Percentiles rank a stretch among this genome's conserved stretches.
Conservation (phyloP, 495 filamentous ascomycete genomes). For the Podospora sp. region DNA sequence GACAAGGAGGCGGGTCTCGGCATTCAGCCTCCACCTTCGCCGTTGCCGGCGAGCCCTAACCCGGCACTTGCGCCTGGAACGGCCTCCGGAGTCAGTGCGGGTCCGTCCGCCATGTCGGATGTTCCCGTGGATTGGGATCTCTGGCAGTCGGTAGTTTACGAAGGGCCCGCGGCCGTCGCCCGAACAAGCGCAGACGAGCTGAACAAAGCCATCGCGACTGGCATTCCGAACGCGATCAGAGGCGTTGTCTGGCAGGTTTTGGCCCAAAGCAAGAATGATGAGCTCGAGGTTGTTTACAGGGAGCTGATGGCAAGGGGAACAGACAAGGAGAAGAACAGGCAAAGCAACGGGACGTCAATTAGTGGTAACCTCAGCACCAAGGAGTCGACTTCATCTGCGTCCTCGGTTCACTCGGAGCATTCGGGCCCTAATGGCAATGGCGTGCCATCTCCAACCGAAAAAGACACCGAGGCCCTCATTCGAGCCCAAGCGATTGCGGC, state of each 20-base stretch:
- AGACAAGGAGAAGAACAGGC: conserved; percentile 71
- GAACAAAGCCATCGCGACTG: conserved; percentile 85
- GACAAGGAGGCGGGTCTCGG: conserved; percentile 47
- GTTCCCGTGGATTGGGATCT: conserved; percentile 91
- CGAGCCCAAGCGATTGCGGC: conserved; percentile 68
- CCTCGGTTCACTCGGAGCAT: conserved; percentile 78
- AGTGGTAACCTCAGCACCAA: conserved; percentile 52
- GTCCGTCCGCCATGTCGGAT: conserved; percentile 67
- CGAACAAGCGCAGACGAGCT: conserved; percentile 84
- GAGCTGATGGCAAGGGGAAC: conserved; percentile 81
- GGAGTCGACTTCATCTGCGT: conserved; percentile 73
- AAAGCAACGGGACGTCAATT: conserved; percentile 51
- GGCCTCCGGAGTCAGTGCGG: conserved; percentile 72
- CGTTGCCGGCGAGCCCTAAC: conserved; percentile 54
- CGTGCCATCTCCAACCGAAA: conserved; percentile 59
- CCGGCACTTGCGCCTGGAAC: conserved; percentile 76
- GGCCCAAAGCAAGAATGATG: conserved; percentile 88
- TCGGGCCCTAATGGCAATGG: conserved; percentile 68
- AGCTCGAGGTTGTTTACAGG: conserved; percentile 83
- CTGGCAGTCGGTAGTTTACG: conserved; percentile 94
- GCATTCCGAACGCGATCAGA: conserved; percentile 91
- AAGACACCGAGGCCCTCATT: conserved; percentile 63
- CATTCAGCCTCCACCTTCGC: conserved; percentile 48
- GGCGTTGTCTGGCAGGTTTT: conserved; percentile 98
- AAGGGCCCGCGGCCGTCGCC: conserved; percentile 84